phyloP scores from a whole-genome alignment of 306 rosid species.

The Pyrus pyrifolia region DNA sequence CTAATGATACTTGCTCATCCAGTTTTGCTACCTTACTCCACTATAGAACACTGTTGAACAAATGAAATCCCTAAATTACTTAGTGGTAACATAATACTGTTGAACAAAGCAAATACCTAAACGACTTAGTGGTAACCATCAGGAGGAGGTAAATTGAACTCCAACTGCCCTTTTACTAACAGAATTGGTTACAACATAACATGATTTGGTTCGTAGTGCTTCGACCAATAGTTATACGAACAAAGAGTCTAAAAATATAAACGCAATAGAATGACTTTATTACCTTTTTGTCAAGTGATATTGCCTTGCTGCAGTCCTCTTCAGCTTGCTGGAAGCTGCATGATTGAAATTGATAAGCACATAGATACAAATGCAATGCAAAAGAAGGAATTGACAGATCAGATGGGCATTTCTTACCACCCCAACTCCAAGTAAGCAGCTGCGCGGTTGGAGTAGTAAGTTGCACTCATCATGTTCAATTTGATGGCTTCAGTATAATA shows the following conservation, averaged over 20 bases:
- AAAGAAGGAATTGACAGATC: conserved; percentile 7
- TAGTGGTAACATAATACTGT: not conserved
- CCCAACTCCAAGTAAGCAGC: conserved; percentile 78
- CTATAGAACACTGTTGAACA: not conserved
- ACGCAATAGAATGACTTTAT: conserved; percentile 8
- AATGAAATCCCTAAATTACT: not conserved
- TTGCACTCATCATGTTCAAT: conserved; percentile 47
- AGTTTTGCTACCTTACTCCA: not conserved
- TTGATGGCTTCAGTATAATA: conserved; percentile 74
- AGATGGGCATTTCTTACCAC: conserved; percentile 43
- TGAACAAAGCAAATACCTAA: not conserved
- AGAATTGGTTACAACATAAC: not conserved
- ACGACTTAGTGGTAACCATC: not conserved
- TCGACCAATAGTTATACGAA: not conserved
- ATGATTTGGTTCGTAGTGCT: not conserved
- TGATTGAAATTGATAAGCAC: conserved; percentile 2
- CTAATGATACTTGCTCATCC: not conserved
- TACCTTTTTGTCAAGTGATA: conserved; percentile 79
- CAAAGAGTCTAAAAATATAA: not conserved
- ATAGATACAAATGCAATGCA: conserved; percentile 7
- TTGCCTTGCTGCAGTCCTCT: conserved; percentile 76
- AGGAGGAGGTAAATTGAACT: not conserved
- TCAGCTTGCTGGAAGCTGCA: conserved; percentile 88
- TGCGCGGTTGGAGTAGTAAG: conserved; percentile 81
- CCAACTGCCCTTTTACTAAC: not conserved